Conservation (phyloP, 257 asterid genomes). For the Solanum verrucosum region DNA sequence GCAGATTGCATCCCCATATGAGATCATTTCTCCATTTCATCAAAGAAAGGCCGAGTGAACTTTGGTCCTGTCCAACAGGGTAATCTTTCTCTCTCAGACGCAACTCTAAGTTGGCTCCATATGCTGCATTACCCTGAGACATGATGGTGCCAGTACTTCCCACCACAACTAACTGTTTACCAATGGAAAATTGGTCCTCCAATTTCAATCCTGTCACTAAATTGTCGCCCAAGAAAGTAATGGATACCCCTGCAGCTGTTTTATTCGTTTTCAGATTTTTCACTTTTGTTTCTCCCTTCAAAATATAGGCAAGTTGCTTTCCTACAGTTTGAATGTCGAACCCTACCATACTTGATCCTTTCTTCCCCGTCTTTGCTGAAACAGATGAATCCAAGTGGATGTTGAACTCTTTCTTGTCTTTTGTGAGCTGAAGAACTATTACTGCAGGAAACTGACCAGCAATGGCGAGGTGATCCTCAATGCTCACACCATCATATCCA, state of each 20-base stretch:
- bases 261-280: conserved; percentile 8
- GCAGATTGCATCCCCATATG: conserved; percentile 30
- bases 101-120: conserved; percentile 25
- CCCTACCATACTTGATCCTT: conserved; percentile 26
- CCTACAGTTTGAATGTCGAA: conserved; percentile 18
- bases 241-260: conserved; percentile 26
- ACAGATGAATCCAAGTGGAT: conserved; percentile 25
- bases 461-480: conserved; percentile 17
- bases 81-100: conserved; percentile 13
- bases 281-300: conserved; percentile 18
- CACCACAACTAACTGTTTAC: conserved; percentile 12
- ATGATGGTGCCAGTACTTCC: conserved; percentile 21
- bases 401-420: conserved; percentile 26
- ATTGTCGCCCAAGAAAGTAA: conserved; percentile 20
- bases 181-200: conserved; percentile 24
- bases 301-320: conserved; percentile 13
- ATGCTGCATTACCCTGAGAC: conserved; percentile 26
- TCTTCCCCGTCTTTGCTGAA: conserved; percentile 19
- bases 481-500: conserved; percentile 26
- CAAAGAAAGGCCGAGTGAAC: conserved; percentile 24
- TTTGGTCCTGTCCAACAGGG: conserved; percentile 14
- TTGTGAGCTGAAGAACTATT: conserved; percentile 20
- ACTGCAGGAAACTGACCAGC: conserved; percentile 23
- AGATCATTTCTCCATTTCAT: conserved; percentile 27
- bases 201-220: conserved; percentile 14